Percentiles rank a stretch among this genome's conserved stretches.
Conservation (phyloP, 805 yeast genomes). For the Spathaspora boniae region DNA sequence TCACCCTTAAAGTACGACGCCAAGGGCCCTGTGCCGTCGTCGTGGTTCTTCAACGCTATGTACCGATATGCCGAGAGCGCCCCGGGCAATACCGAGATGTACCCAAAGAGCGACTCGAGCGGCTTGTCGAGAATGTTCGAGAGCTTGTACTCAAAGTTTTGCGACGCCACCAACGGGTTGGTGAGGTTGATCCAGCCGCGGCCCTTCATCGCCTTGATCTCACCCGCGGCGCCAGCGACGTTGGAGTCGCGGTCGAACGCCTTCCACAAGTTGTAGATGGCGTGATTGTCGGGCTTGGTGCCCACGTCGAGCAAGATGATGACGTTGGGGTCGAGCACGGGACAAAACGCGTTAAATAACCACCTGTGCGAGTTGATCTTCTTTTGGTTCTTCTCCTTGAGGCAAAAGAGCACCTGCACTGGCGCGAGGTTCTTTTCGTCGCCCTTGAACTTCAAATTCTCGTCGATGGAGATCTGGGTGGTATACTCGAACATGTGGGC, state of each 20-base stretch:
- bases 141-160: constrained; percentile 94
- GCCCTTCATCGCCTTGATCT: constrained; percentile 93
- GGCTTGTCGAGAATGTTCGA: constrained; percentile 96
- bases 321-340: constrained; percentile 86
- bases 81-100: constrained; percentile 91
- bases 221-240: constrained; percentile 99
- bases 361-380: constrained; percentile 97
- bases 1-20: constrained; percentile 90
- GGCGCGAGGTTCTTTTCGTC: constrained; percentile 90
- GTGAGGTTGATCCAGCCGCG: constrained; percentile 74
- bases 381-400: constrained; percentile 88
- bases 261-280: constrained; percentile 94
- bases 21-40: constrained; percentile 90
- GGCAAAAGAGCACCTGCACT: constrained; percentile 87
- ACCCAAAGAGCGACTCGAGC: constrained; percentile 87
- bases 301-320: constrained; percentile 94
- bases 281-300: constrained; percentile 84
- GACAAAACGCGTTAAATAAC: constrained; percentile 94
- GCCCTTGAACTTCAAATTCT: constrained; percentile 84
- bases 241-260: constrained; percentile 95
- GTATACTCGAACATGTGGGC: constrained; percentile 96
- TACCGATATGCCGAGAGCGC: constrained; percentile 93
- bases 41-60: constrained; percentile 78
- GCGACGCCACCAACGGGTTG: constrained; percentile 93
- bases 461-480: constrained; percentile 89